phyloP scores from a whole-genome alignment of 306 rosid genomes.

The Ceratonia siliqua region DNA sequence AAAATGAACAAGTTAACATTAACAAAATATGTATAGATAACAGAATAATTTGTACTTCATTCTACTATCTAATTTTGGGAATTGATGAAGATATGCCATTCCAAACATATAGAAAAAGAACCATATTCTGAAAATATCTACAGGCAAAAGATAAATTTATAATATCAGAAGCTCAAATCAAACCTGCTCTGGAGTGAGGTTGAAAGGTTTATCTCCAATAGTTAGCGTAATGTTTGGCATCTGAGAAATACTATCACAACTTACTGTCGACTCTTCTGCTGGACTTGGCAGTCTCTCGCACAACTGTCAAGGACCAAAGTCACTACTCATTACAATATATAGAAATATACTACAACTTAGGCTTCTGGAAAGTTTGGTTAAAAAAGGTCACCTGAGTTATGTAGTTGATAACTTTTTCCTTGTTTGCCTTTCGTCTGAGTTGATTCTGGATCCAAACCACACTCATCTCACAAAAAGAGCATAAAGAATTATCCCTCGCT shows the following conservation, averaged over 20 bases:
- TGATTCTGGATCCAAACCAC: conserved; percentile 81
- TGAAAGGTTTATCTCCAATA: conserved; percentile 54
- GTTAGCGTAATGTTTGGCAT: conserved; percentile 79
- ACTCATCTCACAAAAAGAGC: conserved; percentile 78
- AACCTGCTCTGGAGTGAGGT: conserved; percentile 84
- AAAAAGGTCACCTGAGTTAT: conserved; percentile 55
- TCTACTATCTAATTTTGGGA: no score
- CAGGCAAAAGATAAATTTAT: neutral
- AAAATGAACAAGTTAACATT: no score
- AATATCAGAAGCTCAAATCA: conserved; percentile 11
- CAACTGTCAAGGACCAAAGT: conserved; percentile 50
- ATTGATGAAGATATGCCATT: no score
- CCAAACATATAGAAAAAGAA: no score
- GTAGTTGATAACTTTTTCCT: conserved; percentile 69
- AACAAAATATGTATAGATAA: no score
- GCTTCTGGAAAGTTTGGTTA: conserved; percentile 18
- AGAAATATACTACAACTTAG: neutral
- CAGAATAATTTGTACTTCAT: no score
- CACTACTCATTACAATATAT: conserved; percentile 3
- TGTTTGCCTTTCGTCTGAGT: conserved; percentile 57
- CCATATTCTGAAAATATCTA: no score
- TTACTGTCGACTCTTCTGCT: conserved; percentile 64
- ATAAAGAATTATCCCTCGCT: conserved; percentile 49
- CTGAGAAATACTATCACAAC: conserved; percentile 54
- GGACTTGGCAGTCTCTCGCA: conserved; percentile 85